phyloP scores from a whole-genome alignment of 441 rosid genomes.

The Syzygium malaccense region DNA sequence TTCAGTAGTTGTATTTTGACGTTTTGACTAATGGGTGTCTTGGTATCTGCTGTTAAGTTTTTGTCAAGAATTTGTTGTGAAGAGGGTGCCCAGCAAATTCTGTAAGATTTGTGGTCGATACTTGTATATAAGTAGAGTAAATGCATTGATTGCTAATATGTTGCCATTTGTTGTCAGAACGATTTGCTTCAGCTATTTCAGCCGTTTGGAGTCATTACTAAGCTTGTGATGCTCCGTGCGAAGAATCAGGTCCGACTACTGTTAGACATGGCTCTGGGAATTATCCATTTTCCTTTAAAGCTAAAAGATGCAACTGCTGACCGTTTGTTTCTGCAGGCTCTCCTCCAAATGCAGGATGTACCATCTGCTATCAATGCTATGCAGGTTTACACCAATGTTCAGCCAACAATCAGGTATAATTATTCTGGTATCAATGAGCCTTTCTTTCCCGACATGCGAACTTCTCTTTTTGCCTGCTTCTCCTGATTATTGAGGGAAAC shows the following conservation, averaged over 20 bases:
- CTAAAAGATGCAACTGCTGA: neutral
- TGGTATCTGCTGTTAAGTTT: neutral
- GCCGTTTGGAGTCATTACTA: constrained; percentile 95
- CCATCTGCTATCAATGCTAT: constrained; percentile 79
- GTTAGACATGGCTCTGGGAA: neutral
- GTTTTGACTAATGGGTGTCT: neutral
- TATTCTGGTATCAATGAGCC: neutral
- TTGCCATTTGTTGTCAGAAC: constrained; percentile 35
- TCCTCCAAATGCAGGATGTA: constrained; percentile 97
- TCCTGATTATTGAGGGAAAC: neutral
- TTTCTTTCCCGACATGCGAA: neutral
- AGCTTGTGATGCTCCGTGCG: constrained; percentile 97
- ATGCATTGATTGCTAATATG: neutral
- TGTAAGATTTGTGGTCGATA: neutral
- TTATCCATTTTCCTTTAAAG: neutral
- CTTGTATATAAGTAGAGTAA: neutral
- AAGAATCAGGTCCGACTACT: constrained; percentile 73
- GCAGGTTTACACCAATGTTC: constrained; percentile 75
- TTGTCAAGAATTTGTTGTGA: neutral
- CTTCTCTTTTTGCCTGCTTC: neutral
- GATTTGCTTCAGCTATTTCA: constrained; percentile 97
- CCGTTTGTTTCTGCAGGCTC: constrained; percentile 49
- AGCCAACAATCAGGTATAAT: constrained; percentile 76
- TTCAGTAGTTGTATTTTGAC: neutral
- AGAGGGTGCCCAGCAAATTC: neutral